Evolutionary conservation across 768 basidiomycete genomes (phyloP).

Genomic region (Boletus patriciae): DNA sequence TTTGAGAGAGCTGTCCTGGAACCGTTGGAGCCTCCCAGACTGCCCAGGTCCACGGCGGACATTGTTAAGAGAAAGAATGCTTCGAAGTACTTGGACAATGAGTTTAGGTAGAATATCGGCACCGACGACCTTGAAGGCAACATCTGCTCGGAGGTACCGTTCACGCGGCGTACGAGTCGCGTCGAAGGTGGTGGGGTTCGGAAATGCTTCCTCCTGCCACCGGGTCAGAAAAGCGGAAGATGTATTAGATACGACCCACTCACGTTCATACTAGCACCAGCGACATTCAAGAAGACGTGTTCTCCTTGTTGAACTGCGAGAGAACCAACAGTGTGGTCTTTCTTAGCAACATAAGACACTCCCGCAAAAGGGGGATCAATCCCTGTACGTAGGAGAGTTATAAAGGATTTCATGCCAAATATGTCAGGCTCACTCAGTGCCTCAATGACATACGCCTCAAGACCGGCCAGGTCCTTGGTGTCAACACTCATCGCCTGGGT

Average conservation of each 20-base stretch:
- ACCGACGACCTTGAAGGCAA: slow-evolving; percentile 49
- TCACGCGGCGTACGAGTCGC: slow-evolving; percentile 43
- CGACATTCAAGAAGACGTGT: slow-evolving; percentile 63
- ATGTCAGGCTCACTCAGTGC: slow-evolving; percentile 57
- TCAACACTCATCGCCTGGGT: slow-evolving; percentile 33
- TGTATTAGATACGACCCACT: slow-evolving; percentile 24
- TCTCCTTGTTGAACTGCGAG: slow-evolving; percentile 47
- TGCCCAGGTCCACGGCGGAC: slow-evolving; percentile 66
- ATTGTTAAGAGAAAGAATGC: slow-evolving; percentile 56
- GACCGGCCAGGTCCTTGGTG: slow-evolving; percentile 35
- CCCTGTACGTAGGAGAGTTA: slow-evolving; percentile 41
- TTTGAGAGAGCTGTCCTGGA: slow-evolving; percentile 47
- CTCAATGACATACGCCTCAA: slow-evolving; percentile 64
- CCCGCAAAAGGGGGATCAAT: slow-evolving; percentile 74
- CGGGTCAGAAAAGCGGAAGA: not conserved
- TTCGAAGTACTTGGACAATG: slow-evolving; percentile 61
- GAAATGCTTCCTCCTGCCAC: slow-evolving; percentile 51
- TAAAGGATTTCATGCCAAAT: not conserved
- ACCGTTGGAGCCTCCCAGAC: slow-evolving; percentile 64
- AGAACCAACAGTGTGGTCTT: slow-evolving; percentile 45
- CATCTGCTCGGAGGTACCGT: slow-evolving; percentile 50
- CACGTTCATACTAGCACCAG: slow-evolving; percentile 57
- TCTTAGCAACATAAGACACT: slow-evolving; percentile 55
- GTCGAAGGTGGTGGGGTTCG: slow-evolving; percentile 46
- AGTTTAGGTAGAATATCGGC: slow-evolving; percentile 58